Percentiles rank a stretch among this genome's conserved stretches.
phyloP scores from a whole-genome alignment of 768 basidiomycete genomes.

The Naganishia vaughanmartiniae region DNA sequence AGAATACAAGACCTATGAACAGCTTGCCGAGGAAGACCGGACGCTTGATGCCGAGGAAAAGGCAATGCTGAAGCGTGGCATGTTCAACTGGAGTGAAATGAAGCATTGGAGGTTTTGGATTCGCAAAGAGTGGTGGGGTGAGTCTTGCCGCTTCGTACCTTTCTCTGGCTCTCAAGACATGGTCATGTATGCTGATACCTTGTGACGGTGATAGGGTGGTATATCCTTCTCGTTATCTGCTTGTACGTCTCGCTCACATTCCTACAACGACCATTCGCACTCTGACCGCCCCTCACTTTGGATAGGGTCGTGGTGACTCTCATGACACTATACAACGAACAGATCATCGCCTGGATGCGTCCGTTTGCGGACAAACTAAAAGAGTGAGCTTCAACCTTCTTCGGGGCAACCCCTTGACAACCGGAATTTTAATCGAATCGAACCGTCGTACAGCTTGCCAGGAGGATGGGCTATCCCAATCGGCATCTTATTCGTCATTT shows the following conservation, averaged over 20 bases:
- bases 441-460: slow-evolving; percentile 43
- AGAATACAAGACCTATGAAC: neutral
- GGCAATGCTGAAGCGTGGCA: slow-evolving; percentile 43
- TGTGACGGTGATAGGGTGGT: slow-evolving; percentile 37
- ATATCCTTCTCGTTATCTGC: slow-evolving; percentile 55
- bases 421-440: neutral
- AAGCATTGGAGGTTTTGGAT: slow-evolving; percentile 49
- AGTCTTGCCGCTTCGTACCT: slow-evolving; percentile 6
- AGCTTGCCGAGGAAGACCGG: slow-evolving; percentile 21
- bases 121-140: slow-evolving; percentile 48
- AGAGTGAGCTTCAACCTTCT: slow-evolving; percentile 39
- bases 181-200: neutral
- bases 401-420: too few relatives aligned
- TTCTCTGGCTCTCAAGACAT: too few relatives aligned
- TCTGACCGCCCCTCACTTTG: neutral
- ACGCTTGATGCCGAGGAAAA: slow-evolving; percentile 41
- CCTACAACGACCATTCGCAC: neutral
- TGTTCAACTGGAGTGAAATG: slow-evolving; percentile 47
- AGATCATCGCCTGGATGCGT: slow-evolving; percentile 69
- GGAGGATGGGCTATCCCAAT: slow-evolving; percentile 76
- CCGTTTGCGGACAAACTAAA: slow-evolving; percentile 68
- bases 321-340: slow-evolving; percentile 63
- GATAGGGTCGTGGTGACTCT: slow-evolving; percentile 57
- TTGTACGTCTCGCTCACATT: slow-evolving; percentile 20
- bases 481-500: slow-evolving; percentile 74